Base-by-base conservation (phyloP, 768 basidiomycete genomes). In the Mycena latifolia region DNA sequence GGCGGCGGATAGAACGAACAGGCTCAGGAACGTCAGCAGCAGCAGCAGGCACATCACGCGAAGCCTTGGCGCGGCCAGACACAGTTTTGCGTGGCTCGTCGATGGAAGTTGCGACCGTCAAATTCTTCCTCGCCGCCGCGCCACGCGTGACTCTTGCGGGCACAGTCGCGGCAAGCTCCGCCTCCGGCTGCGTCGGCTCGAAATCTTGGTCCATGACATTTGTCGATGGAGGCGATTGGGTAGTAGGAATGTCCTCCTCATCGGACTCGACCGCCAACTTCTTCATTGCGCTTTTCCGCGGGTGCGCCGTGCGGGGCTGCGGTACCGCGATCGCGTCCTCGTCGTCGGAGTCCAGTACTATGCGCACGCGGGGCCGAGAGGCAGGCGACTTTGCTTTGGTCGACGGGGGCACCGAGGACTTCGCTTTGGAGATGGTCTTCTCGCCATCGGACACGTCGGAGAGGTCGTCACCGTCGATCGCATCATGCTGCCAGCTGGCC, bases 381-480 rank as follows among this genome's bases (percentile, higher is more conserved):
- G 24, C 41, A 6, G 48, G 55, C 17, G 55, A 47, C 31, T 50
- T 55, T 5, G 37, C 37, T 18, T 39, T 39, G 7, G 37, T 35
- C 33, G 37, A 18, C 41, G 20, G 18, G 41, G 37, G n/a, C n/a
- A n/a, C n/a, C n/a, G 33, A 6, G 33, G 14, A 35, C 43, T 57
- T 18, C 31, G 25, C 43, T 37, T 65, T 58, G 18, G 47, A 22
- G 35, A n/a, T 17, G 25, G 27, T 27, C 20, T 33, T 54, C 17
- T 72, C 74, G 28, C 5, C 25, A 24, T 71, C 74, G 35, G 75
- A 74, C 45, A 72, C 45, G 24, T 76, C 76, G 12, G 75, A 70
- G 54, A 76, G 61, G 24, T 76, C 75, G 51, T 77, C 74, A 27
- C 72, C 70, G 24, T 51, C 37, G 20, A 61, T 43, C 46, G 50